A percentile compares a stretch with the other conserved stretches of the same genome.
Evolutionary conservation across 23 red algal genomes (phyloP).

Genomic region (Agarophyton chilense): DNA sequence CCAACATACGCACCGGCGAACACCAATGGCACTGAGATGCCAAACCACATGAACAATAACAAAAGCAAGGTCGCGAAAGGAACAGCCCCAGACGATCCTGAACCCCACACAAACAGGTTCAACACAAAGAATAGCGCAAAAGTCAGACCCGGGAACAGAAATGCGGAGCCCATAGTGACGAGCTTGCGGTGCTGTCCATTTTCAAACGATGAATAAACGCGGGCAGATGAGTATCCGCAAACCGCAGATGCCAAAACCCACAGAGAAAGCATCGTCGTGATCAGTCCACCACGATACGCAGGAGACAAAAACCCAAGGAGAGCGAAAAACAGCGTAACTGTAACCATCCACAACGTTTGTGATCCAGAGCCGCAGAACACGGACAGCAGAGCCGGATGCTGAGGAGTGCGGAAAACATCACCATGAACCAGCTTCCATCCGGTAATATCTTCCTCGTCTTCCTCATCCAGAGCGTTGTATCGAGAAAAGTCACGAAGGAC

Average conservation of each 20-base stretch:
- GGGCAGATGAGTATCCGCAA: slow-evolving; percentile 87
- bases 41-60: slow-evolving; percentile 91
- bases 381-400: slow-evolving; percentile 63
- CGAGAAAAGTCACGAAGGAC: slow-evolving; percentile 94
- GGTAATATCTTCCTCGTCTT: slow-evolving; percentile 82
- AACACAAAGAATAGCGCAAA: slow-evolving; percentile 89
- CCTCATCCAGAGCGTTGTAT: slow-evolving; percentile 93
- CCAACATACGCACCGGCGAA: slow-evolving; percentile 91
- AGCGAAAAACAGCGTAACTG: slow-evolving; percentile 86
- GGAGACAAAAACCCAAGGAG: slow-evolving; percentile 92
- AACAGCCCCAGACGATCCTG: slow-evolving; percentile 81
- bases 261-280: slow-evolving; percentile 87
- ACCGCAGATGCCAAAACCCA: slow-evolving; percentile 80
- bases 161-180: slow-evolving; percentile 86
- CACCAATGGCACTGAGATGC: slow-evolving; percentile 86
- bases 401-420: slow-evolving; percentile 95
- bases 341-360: slow-evolving; percentile 83
- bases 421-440: slow-evolving; percentile 99
- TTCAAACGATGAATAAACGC: slow-evolving; percentile 77
- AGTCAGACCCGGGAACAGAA: slow-evolving; percentile 86
- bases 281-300: slow-evolving; percentile 93
- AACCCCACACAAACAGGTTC: slow-evolving; percentile 87
- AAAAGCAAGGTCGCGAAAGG: slow-evolving; percentile 91
- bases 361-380: slow-evolving; percentile 89
- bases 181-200: slow-evolving; percentile 68